Conservation (phyloP, 352 stramenopile genomes). For the Phytophthora aleatoria region DNA sequence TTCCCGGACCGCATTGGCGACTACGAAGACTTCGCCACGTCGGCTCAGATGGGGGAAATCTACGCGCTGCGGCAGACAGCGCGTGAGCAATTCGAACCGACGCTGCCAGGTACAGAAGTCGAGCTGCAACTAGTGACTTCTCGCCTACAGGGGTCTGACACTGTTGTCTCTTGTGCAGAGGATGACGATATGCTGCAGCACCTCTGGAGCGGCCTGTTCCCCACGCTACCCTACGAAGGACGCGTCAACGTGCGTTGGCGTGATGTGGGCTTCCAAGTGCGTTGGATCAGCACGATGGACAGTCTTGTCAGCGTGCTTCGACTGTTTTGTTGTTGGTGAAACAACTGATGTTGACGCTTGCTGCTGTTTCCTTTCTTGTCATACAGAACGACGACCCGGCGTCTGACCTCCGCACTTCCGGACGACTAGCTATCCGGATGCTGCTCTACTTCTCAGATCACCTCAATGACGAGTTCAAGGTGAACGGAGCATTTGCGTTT, state of each 20-base stretch:
- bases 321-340: constrained; percentile 1
- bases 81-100: constrained; percentile 61
- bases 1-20: constrained; percentile 57
- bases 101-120: constrained; percentile 35
- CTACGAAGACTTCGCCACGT: constrained; percentile 71
- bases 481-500: constrained; percentile 5
- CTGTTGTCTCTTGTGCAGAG: constrained; percentile 31
- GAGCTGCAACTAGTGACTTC: not conserved
- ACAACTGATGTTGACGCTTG: constrained; percentile 1
- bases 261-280: constrained; percentile 72
- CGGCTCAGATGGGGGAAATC: constrained; percentile 66
- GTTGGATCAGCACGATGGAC: not conserved
- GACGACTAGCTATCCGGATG: constrained; percentile 63
- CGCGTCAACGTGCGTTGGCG: constrained; percentile 65
- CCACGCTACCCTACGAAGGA: constrained; percentile 68
- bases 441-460: constrained; percentile 73
- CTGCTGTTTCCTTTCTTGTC: constrained; percentile 8
- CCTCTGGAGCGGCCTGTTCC: constrained; percentile 69
- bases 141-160: constrained; percentile 5
- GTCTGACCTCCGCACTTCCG: constrained; percentile 65
- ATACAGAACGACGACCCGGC: constrained; percentile 62
- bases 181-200: constrained; percentile 67
- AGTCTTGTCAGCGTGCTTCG: not conserved
- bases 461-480: constrained; percentile 75
- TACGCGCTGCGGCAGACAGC: constrained; percentile 61